Evolutionary conservation across 2,329 filamentous ascomycete genomes (phyloP), one percentile per base, ranked within the genome.

Genomic region (Pseudogymnoascus sp.): DNA sequence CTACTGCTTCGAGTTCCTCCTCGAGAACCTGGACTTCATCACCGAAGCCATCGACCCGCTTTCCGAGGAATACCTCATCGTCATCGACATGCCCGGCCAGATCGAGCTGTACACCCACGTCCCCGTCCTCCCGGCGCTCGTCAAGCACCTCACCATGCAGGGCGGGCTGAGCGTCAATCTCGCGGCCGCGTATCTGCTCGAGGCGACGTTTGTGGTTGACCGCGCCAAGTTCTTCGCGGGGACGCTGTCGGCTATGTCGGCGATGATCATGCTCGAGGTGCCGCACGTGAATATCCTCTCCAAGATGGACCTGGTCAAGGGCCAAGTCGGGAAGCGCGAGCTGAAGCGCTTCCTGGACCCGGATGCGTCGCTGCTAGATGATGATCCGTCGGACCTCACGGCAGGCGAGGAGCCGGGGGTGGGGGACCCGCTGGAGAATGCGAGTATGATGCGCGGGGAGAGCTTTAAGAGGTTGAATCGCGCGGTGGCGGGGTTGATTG

Each of bases 51-150:
- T 97, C 63, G 91, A 96, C 70, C 84, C 87, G 44, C 81, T 96
- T 64, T 93, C 91, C 9, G 95, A 99, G 71, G 95, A 97, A 71
- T 97, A 96, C 76, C 84, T 99, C 67, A 96, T 97, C 76, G 90
- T 99, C 67, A 92, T 99, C 78, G 95, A 99, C 78, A 97, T 97
- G 90, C 95, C 95, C 0, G 95, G 95, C 64, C 95, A 99, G 79
- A 97, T 99, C 76, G 95, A 99, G 78, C 85, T 99, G 13, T 99
- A 97, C 78, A 97, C 93, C 2, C 95, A 99, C 75, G 90, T 97
- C 35, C 95, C 95, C 40, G 89, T 99, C 68, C 80, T 99, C 33
- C 95, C 95, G 1, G 85, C 87, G 19, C 84, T 99, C 59, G 87
- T 93, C 68, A 88, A 87, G 71, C 91, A 91, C 74, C 82, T 97